These are phyloP conservation scores for Grammothele lineata DNA, from an alignment of 768 basidiomycete genomes.

Conservation along the genomic window DNA sequence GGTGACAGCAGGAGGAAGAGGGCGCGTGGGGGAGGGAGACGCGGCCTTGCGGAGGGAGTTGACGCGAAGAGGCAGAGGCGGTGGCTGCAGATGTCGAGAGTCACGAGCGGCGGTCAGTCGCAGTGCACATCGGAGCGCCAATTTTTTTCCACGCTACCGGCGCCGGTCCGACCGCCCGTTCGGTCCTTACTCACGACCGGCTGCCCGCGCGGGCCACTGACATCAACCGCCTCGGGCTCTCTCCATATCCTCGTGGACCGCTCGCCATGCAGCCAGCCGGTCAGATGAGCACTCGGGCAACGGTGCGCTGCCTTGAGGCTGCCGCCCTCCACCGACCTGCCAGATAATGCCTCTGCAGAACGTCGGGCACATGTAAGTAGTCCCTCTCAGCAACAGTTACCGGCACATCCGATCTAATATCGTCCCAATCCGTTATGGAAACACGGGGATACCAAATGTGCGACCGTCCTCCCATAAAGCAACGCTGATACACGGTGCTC, in stretches of 20 bases:
- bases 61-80: neutral
- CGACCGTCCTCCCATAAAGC: neutral
- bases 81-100: conserved; percentile 1
- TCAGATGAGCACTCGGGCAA: too few species aligned
- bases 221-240: too few species aligned
- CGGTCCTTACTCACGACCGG: too few species aligned
- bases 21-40: neutral
- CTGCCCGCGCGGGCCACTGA: too few species aligned
- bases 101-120: neutral
- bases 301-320: too few species aligned
- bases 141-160: conserved; percentile 10
- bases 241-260: too few species aligned
- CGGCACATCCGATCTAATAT: conserved; percentile 13
- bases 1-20: neutral
- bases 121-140: conserved; percentile 7
- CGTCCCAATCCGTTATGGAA: neutral
- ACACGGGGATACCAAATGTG: conserved; percentile 5
- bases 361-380: too few species aligned
- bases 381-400: neutral
- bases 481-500: conserved; percentile 13
- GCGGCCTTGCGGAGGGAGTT: neutral
- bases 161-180: conserved; percentile 7
- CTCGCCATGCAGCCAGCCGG: too few species aligned
- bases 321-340: too few species aligned
- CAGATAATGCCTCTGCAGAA: too few species aligned